A percentile compares a stretch with the other conserved stretches of the same genome.
Evolutionary conservation across 805 yeast genomes (phyloP).

Genomic region (Cyberlindnera saturnus): DNA sequence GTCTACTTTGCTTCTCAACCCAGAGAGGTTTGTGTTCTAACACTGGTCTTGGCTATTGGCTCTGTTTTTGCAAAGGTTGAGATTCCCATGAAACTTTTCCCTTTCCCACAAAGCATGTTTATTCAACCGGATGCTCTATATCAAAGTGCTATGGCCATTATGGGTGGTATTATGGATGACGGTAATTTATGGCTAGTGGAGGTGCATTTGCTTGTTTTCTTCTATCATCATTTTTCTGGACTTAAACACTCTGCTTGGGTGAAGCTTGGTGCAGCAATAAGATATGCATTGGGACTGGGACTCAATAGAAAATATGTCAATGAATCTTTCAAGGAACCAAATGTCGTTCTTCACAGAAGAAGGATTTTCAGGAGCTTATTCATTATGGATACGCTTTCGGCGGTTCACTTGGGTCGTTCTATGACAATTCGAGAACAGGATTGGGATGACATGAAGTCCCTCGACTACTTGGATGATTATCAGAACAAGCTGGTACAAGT

Average conservation of each 20-base stretch:
- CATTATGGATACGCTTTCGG: slow-evolving; percentile 29
- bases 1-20: slow-evolving; percentile 20
- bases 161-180: slow-evolving; percentile 31
- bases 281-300: slow-evolving; percentile 38
- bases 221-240: slow-evolving; percentile 35
- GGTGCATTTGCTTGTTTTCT: slow-evolving; percentile 32
- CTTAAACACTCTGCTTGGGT: slow-evolving; percentile 39
- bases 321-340: slow-evolving; percentile 28
- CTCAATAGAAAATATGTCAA: slow-evolving; percentile 33
- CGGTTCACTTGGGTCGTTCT: slow-evolving; percentile 33
- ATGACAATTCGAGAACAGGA: slow-evolving; percentile 30
- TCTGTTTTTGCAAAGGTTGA: slow-evolving; percentile 31
- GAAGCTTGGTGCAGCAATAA: slow-evolving; percentile 35
- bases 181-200: slow-evolving; percentile 38
- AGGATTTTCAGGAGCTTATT: slow-evolving; percentile 31
- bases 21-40: neutral
- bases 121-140: slow-evolving; percentile 29
- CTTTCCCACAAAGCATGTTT: slow-evolving; percentile 18
- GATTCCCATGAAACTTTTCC: slow-evolving; percentile 19
- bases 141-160: slow-evolving; percentile 29
- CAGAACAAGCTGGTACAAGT: slow-evolving; percentile 27
- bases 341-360: slow-evolving; percentile 26
- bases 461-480: slow-evolving; percentile 18
- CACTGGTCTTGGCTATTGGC: slow-evolving; percentile 28
- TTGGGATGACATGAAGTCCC: slow-evolving; percentile 31